These are phyloP conservation scores for Colletotrichum brevisporum DNA, from an alignment of 2,329 filamentous ascomycete species.

Conservation along the genomic window DNA sequence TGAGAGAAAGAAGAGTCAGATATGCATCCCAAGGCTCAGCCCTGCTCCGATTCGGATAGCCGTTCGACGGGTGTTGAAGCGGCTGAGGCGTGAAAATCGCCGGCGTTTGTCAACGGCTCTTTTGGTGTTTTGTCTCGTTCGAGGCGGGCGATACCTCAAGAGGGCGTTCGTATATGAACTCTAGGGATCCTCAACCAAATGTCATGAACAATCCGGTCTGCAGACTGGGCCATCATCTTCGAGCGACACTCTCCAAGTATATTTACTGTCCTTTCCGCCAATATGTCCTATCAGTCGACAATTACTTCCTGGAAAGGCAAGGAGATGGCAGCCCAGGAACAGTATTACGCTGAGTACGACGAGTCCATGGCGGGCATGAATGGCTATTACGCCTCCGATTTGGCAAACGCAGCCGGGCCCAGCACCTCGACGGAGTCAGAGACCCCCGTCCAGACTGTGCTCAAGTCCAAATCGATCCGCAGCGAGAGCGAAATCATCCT, in stretches of 20 bases:
- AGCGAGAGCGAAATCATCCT: slow-evolving; percentile 58
- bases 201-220: too few relatives aligned
- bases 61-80: not conserved
- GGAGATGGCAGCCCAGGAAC: slow-evolving; percentile 21
- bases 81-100: slow-evolving; percentile 19
- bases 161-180: slow-evolving; percentile 18
- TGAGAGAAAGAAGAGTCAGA: not conserved
- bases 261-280: not conserved
- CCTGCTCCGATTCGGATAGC: not conserved
- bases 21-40: slow-evolving; percentile 14
- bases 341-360: slow-evolving; percentile 31
- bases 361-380: slow-evolving; percentile 31
- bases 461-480: slow-evolving; percentile 56
- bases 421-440: slow-evolving; percentile 12
- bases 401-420: slow-evolving; percentile 36
- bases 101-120: not conserved
- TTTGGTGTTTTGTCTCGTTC: not conserved
- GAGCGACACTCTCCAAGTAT: not conserved
- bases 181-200: not conserved
- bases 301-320: slow-evolving; percentile 32
- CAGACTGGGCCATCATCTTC: not conserved
- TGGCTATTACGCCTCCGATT: slow-evolving; percentile 45
- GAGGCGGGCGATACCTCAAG: not conserved
- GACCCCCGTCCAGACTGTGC: slow-evolving; percentile 44
- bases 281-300: slow-evolving; percentile 26